A percentile compares a stretch with the other conserved stretches of the same genome.
Evolutionary conservation across 306 rosid genomes (phyloP).

Genomic region (Cicer cuneatum): DNA sequence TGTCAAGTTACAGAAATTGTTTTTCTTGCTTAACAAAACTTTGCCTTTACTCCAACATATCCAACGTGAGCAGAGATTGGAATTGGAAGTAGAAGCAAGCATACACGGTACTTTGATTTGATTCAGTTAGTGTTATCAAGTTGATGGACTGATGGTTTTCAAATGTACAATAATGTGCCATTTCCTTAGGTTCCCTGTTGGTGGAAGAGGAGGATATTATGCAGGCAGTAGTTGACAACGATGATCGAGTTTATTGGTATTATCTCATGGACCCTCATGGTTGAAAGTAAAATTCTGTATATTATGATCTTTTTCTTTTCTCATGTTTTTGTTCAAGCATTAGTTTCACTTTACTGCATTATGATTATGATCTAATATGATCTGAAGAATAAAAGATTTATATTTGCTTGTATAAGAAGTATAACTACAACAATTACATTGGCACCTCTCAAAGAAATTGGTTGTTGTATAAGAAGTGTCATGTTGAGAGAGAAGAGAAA

Average conservation of each 20-base stretch:
- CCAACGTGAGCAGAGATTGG: slow-evolving; percentile 62
- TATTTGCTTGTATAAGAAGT: too few relatives aligned
- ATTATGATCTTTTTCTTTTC: slow-evolving; percentile 21
- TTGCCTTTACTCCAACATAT: slow-evolving; percentile 66
- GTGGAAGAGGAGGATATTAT: slow-evolving; percentile 60
- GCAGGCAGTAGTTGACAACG: slow-evolving; percentile 56
- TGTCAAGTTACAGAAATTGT: slow-evolving; percentile 56
- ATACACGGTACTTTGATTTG: slow-evolving; percentile 52
- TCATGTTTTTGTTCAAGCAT: slow-evolving; percentile 8
- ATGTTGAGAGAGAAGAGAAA: neutral
- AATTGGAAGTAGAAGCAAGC: slow-evolving; percentile 56
- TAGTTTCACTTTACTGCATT: slow-evolving; percentile 22
- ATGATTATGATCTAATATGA: slow-evolving; percentile 17
- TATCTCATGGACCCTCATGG: slow-evolving; percentile 42
- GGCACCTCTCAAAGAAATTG: slow-evolving; percentile 1
- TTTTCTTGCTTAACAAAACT: slow-evolving; percentile 59
- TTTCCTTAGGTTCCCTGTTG: slow-evolving; percentile 51
- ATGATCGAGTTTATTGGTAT: slow-evolving; percentile 76
- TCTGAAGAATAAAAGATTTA: neutral
- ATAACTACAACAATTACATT: neutral
- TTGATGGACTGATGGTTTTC: slow-evolving; percentile 32
- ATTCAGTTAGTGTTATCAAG: slow-evolving; percentile 33
- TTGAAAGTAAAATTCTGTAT: slow-evolving; percentile 41
- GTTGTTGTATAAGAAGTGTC: neutral
- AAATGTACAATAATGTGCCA: slow-evolving; percentile 26